Conservation (phyloP, 108 stramenopile species). For the Cyclostephanos invisitatus region DNA sequence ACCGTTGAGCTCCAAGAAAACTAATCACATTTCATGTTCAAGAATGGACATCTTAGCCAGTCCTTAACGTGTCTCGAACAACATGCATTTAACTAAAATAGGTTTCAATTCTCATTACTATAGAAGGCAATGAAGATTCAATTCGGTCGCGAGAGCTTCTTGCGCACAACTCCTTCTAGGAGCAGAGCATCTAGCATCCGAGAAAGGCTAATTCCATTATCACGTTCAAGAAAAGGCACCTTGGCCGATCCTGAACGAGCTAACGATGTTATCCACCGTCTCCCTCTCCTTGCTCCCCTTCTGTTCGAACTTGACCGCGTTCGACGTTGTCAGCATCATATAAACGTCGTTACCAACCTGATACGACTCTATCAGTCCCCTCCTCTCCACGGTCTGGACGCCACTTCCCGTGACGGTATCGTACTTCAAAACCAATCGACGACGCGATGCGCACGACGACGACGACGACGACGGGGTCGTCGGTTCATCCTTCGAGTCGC, state of each 20-base stretch:
- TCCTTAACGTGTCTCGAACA: too few relatives aligned
- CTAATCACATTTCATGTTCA: too few relatives aligned
- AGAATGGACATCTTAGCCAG: too few relatives aligned
- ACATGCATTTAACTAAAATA: too few relatives aligned
- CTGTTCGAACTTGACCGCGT: conserved; percentile 72
- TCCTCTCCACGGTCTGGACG: conserved; percentile 65
- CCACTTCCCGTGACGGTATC: conserved; percentile 72
- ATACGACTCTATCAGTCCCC: conserved; percentile 74
- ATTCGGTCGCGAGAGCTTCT: too few relatives aligned
- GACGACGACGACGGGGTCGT: too few relatives aligned
- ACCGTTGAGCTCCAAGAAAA: too few relatives aligned
- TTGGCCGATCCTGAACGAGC: conserved; percentile 57
- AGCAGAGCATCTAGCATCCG: too few relatives aligned
- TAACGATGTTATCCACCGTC: conserved; percentile 76
- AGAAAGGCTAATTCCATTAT: too few relatives aligned
- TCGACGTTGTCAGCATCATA: conserved; percentile 73
- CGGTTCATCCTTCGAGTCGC: conserved; percentile 21
- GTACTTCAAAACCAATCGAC: conserved; percentile 66
- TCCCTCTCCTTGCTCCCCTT: conserved; percentile 68
- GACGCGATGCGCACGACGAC: conserved; percentile 33
- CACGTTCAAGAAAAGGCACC: conserved; percentile 11
- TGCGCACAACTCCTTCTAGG: too few relatives aligned
- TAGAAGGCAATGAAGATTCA: too few relatives aligned
- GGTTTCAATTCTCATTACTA: too few relatives aligned
- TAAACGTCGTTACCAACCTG: conserved; percentile 60